These are phyloP conservation scores for Candida tetrigidarum DNA, from an alignment of 1,139 yeast genomes.

Conservation along the genomic window DNA sequence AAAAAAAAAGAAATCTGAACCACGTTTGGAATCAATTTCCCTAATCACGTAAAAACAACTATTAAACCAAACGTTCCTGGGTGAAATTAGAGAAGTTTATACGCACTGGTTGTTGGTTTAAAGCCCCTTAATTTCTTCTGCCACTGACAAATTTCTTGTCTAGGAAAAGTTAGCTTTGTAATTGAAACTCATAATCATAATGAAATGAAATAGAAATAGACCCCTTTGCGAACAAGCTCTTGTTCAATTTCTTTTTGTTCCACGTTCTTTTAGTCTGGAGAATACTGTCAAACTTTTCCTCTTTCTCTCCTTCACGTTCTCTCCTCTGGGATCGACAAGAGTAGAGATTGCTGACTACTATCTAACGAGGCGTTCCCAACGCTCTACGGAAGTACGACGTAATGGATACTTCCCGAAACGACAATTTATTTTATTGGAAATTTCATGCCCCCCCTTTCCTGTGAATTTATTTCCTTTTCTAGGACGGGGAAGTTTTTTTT, in stretches of 20 bases:
- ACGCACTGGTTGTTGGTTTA: no score
- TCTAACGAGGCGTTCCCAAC: no score
- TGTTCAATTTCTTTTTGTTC: background rate
- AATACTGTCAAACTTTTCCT: no score
- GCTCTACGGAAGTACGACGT: no score
- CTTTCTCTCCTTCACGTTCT: no score
- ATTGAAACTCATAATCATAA: no score
- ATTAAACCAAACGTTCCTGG: conserved; percentile 1
- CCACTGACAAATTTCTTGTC: background rate
- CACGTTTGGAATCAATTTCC: background rate
- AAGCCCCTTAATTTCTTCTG: background rate
- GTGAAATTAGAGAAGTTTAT: no score
- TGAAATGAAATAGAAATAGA: background rate
- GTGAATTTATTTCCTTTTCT: background rate
- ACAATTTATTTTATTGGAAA: no score
- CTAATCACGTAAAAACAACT: conserved; percentile 1
- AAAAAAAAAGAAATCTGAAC: no score
- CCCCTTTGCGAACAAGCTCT: background rate
- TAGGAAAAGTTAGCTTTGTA: background rate
- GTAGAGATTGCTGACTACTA: no score
- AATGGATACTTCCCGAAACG: background rate
- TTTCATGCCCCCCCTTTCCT: background rate
- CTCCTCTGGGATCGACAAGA: no score
- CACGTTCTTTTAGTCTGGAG: no score
- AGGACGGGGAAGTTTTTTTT: background rate